phyloP scores from a whole-genome alignment of 2,329 filamentous ascomycete species.

The Fusarium tjaetaba region DNA sequence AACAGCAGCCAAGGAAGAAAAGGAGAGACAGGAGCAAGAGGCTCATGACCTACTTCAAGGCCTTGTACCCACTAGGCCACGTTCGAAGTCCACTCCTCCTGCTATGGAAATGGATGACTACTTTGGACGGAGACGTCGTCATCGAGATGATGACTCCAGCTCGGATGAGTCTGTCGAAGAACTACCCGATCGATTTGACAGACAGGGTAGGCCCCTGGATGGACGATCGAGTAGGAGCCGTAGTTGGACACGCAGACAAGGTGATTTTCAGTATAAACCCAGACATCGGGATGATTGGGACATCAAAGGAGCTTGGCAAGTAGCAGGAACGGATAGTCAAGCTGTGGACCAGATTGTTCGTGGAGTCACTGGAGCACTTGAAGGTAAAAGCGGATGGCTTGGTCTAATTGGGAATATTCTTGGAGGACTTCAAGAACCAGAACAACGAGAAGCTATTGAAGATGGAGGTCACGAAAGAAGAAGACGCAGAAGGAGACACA shows the following conservation, averaged over 20 bases:
- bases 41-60: slow-evolving; percentile 32
- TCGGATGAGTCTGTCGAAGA: slow-evolving; percentile 54
- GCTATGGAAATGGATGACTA: slow-evolving; percentile 43
- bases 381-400: slow-evolving; percentile 47
- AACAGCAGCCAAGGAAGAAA: slow-evolving; percentile 40
- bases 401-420: slow-evolving; percentile 46
- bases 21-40: slow-evolving; percentile 25
- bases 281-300: slow-evolving; percentile 48
- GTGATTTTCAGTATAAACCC: slow-evolving; percentile 55
- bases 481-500: slow-evolving; percentile 21
- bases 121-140: slow-evolving; percentile 35
- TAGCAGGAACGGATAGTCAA: slow-evolving; percentile 56
- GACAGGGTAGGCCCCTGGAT: slow-evolving; percentile 54
- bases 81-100: slow-evolving; percentile 40
- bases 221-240: slow-evolving; percentile 18
- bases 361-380: slow-evolving; percentile 44
- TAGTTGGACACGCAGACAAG: slow-evolving; percentile 51
- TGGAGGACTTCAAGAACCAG: slow-evolving; percentile 34
- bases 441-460: slow-evolving; percentile 17
- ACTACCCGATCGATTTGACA: slow-evolving; percentile 60
- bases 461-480: slow-evolving; percentile 32
- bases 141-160: slow-evolving; percentile 20
- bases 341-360: slow-evolving; percentile 50
- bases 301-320: slow-evolving; percentile 56
- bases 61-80: slow-evolving; percentile 26